Evolutionary conservation across 2,329 filamentous ascomycete genomes (phyloP).

Genomic region (Amauroascus niger): DNA sequence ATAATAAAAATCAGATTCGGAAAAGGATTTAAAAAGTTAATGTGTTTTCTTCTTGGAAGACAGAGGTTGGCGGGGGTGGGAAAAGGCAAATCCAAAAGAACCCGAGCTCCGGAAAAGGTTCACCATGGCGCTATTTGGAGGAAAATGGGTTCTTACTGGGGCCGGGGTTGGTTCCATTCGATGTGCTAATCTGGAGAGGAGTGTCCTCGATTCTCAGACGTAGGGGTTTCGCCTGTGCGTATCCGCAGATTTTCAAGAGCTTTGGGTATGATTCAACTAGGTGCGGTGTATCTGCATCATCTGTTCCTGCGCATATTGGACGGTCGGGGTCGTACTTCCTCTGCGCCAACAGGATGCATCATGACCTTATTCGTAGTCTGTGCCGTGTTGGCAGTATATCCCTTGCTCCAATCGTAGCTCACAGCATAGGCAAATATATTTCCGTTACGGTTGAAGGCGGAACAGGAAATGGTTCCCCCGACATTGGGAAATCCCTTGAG

Average conservation of each 20-base stretch:
- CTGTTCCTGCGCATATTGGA: constrained; percentile 33
- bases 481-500: constrained; percentile 80
- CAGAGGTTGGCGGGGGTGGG: too few relatives aligned
- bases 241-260: background rate
- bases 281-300: constrained; percentile 19
- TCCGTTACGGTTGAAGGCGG: constrained; percentile 81
- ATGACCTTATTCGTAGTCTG: constrained; percentile 66
- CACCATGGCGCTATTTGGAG: background rate
- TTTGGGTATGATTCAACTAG: background rate
- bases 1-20: background rate
- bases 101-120: background rate
- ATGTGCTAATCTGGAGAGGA: too few relatives aligned
- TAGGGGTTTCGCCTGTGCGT: background rate
- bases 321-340: constrained; percentile 52
- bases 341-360: constrained; percentile 64
- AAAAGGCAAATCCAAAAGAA: background rate
- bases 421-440: constrained; percentile 80
- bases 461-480: constrained; percentile 78
- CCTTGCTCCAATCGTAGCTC: constrained; percentile 98
- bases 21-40: background rate
- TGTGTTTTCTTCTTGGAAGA: background rate
- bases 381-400: constrained; percentile 72
- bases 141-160: background rate
- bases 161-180: too few relatives aligned
- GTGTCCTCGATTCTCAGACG: background rate